Base-by-base conservation (phyloP, 2,329 filamentous ascomycete genomes). In the Colletotrichum sp. region DNA sequence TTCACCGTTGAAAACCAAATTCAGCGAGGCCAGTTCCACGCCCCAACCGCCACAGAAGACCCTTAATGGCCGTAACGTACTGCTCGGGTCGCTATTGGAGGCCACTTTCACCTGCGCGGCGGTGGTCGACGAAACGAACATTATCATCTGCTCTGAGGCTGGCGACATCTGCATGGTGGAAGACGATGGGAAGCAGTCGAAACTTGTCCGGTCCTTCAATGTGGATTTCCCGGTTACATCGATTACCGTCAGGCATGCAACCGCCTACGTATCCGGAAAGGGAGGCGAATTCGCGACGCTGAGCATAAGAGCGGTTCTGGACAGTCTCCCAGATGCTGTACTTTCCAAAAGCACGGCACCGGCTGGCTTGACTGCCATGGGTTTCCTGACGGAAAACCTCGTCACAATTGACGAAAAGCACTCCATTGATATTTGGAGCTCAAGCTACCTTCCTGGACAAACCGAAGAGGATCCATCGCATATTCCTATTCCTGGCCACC, bases 141-240 rank as follows among this genome's bases (percentile, higher is more conserved):
- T 95, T 21, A 90, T 98, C 54, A 87, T 98, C 55, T 97, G 95
- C 84, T 94, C 96, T 5, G 96, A 98, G 79, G 90, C 91, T 72
- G 97, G 97, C 33, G 93, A 97, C 79, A 87, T 99, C n/a, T 98
- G 96, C 82, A 86, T 98, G 34, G 87, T 98, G 36, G 94, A 98
- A 76, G 94, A 98, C 77, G 90, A 89, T 36, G 91, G 90, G 66
- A 92, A 92, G 75, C 90, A 92, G 75, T 93, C 94, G 82, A 94
- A 91, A 77, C 86, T 98, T 62, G 86, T 88, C 57, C 91, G 92
- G 72, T 87, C 95, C 38, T 88, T 92, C 47, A 89, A 91, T 58
- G 86, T 93, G 38, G 91, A 90, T 2, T 96, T 96, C 79, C 81
- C 87, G 12, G 89, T 96, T 68, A 91, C 88, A 5, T 94, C 94